Conservation (phyloP, 768 basidiomycete genomes). For the Wakefieldia striispora region DNA sequence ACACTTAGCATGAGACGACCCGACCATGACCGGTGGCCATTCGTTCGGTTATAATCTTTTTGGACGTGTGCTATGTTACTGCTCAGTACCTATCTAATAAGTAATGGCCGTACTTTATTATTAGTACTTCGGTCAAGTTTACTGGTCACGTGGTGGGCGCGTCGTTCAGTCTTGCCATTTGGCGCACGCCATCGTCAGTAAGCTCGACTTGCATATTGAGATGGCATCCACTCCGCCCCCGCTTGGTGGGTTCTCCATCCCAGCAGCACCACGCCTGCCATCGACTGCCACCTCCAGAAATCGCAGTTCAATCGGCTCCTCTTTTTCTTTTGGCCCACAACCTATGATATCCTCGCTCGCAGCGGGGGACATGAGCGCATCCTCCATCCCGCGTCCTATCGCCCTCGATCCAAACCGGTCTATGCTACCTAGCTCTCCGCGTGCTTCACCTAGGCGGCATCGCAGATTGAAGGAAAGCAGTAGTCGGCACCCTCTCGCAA, state of each 20-base stretch:
- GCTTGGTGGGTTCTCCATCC: conserved; percentile 39
- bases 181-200: not conserved
- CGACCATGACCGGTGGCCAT: not conserved
- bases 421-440: conserved; percentile 69
- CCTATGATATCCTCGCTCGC: conserved; percentile 69
- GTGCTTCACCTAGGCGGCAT: conserved; percentile 61
- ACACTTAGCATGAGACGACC: conserved; percentile 47
- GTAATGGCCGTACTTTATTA: too few relatives aligned
- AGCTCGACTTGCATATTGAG: not conserved
- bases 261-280: conserved; percentile 48
- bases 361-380: conserved; percentile 60
- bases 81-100: too few relatives aligned
- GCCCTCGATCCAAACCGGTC: conserved; percentile 82
- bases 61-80: not conserved
- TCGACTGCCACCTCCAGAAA: conserved; percentile 56
- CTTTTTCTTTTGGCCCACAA: conserved; percentile 83
- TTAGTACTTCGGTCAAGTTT: not conserved
- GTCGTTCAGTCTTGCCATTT: not conserved
- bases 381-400: conserved; percentile 51
- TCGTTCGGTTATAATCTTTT: not conserved
- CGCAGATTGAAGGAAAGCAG: conserved; percentile 54
- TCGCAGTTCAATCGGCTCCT: conserved; percentile 70
- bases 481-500: conserved; percentile 70
- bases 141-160: conserved; percentile 19
- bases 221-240: conserved; percentile 52